These are phyloP conservation scores for Silene conica DNA, from an alignment of 148 eudicot species.

Conservation along the genomic window DNA sequence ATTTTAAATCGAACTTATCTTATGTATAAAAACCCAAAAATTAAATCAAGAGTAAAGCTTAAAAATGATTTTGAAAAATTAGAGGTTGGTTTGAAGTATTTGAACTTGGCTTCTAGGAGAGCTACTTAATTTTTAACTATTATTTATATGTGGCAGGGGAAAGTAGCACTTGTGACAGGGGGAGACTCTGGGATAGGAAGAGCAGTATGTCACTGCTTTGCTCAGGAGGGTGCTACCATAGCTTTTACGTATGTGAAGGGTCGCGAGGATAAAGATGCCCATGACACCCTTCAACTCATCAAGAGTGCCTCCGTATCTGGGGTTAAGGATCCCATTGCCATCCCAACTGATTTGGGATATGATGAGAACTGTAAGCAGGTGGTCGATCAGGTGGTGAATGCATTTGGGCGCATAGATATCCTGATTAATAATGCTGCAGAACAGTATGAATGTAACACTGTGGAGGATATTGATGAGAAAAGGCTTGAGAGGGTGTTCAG, in stretches of 20 bases:
- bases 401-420: constrained; percentile 66
- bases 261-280: constrained; percentile 69
- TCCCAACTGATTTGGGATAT: constrained; percentile 63
- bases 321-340: constrained; percentile 66
- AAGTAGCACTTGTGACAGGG: constrained; percentile 80
- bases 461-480: constrained; percentile 73
- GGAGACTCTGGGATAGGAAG: constrained; percentile 94
- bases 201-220: constrained; percentile 66
- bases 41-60: too few species aligned
- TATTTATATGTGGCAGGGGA: constrained; percentile 49
- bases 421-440: constrained; percentile 76
- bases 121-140: too few species aligned
- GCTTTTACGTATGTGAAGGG: constrained; percentile 84
- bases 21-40: too few species aligned
- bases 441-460: constrained; percentile 46
- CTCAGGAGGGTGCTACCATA: constrained; percentile 77
- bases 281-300: constrained; percentile 51
- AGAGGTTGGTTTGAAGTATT: too few species aligned
- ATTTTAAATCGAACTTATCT: too few species aligned
- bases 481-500: constrained; percentile 76
- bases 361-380: constrained; percentile 70
- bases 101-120: too few species aligned
- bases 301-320: constrained; percentile 38
- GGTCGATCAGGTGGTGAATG: constrained; percentile 62
- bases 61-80: too few species aligned